A percentile compares a stretch with the other conserved stretches of the same genome.
Evolutionary conservation across 495 filamentous ascomycete genomes (phyloP).

Genomic region (Penicillium psychrofluorescens): DNA sequence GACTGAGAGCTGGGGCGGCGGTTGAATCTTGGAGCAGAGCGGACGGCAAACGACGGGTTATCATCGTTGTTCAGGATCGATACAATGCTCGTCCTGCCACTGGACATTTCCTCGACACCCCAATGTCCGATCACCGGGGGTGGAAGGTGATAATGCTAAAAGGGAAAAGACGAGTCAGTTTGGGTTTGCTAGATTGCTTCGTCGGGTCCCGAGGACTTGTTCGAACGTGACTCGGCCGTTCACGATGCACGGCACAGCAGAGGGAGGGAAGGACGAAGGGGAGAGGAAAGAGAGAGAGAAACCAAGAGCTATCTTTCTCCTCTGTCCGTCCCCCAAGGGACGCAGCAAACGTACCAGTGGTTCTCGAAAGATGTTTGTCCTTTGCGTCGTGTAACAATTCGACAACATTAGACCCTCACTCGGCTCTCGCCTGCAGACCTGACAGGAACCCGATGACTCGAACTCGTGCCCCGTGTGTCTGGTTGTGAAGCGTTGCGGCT

Average conservation of each 20-base stretch:
- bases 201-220: neutral
- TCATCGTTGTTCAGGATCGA: constrained; percentile 46
- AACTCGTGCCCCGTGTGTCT: constrained; percentile 9
- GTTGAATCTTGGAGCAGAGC: constrained; percentile 29
- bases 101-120: constrained; percentile 24
- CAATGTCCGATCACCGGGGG: constrained; percentile 11
- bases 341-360: constrained; percentile 26
- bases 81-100: constrained; percentile 32
- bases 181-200: neutral
- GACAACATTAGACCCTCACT: constrained; percentile 24
- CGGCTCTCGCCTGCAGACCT: constrained; percentile 21
- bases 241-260: constrained; percentile 1
- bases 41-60: constrained; percentile 41
- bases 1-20: constrained; percentile 26
- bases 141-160: constrained; percentile 18
- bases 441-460: constrained; percentile 19
- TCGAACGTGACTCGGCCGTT: constrained; percentile 9
- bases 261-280: constrained; percentile 2
- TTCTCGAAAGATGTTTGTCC: constrained; percentile 34
- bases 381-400: constrained; percentile 29
- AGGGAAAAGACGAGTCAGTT: constrained; percentile 8
- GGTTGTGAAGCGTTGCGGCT: constrained; percentile 2
- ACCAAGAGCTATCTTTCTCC: constrained; percentile 2
- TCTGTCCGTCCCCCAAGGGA: constrained; percentile 1
- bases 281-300: constrained; percentile 2